Base-by-base conservation (phyloP, 768 basidiomycete species). In the Leccinellum luteum region DNA sequence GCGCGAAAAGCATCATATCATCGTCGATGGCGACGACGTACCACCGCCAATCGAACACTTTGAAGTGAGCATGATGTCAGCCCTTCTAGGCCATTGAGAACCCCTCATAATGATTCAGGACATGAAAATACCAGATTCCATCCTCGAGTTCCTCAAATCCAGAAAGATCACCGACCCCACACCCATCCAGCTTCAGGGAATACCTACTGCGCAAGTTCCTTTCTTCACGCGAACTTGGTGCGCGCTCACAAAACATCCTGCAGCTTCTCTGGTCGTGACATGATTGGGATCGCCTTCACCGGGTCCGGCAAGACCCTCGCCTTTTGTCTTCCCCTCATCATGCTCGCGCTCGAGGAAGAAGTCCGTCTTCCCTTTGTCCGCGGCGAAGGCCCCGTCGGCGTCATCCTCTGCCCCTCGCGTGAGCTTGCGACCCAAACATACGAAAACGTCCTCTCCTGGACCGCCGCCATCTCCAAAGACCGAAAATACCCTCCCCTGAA, bases 221-320 rank as follows among this genome's bases (percentile, higher is more conserved):
- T n/a, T 51, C 21, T 55, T 48, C 19, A 17, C 45, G 38, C 38
- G 0, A n/a, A 38, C 23, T 32, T 13, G 31, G 31, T 52, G 48
- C 41, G 48, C 41, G 58, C 59, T 66, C 38, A 60, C 21, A 5
- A n/a, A n/a, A 12, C 17, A 45, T 30, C 57, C 58, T 38, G 28
- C 68, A 94, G 94, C 32, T 98, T 98, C 72, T 78, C 94, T 51
- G 97, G 97, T 38, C 85, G 97, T 60, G 97, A 99, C 71, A 89
- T 98, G 77, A 99, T 98, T 61, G 97, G 97, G 19, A 98, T 99
- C 62, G 97, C 97, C 4, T 98, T 98, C 75, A 99, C 97, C 25
- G 97, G 97, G 38, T 98, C 96, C 0, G 97, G 97, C 15, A 99
- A 99, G 76, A 99, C 97, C 0, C 84, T 99, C n/a, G 89, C 95